These are phyloP conservation scores for Rubroshorea leprosula DNA, from an alignment of 345 rosid species.

Conservation along the genomic window DNA sequence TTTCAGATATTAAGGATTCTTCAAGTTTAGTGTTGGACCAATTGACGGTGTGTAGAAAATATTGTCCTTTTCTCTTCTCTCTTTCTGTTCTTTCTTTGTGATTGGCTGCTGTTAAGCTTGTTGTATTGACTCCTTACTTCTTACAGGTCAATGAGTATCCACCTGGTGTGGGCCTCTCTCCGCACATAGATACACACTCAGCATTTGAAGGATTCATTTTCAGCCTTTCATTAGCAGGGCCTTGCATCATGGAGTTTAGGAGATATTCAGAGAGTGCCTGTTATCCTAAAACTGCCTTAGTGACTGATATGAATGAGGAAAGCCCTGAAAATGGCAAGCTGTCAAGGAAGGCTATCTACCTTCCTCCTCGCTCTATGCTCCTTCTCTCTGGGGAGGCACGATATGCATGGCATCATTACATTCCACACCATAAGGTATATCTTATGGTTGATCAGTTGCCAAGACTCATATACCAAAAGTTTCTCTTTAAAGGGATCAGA, in stretches of 20 bases:
- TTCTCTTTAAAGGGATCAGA: background rate
- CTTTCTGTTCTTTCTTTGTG: conserved; percentile 5
- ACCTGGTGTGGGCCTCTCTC: conserved; percentile 93
- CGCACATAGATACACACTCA: conserved; percentile 96
- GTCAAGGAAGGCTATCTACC: conserved; percentile 59
- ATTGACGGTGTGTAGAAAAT: conserved; percentile 56
- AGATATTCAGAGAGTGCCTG: conserved; percentile 51
- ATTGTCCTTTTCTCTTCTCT: background rate
- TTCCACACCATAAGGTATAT: conserved; percentile 89
- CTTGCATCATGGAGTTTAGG: conserved; percentile 96
- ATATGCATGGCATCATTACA: conserved; percentile 95
- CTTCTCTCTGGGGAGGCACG: conserved; percentile 91
- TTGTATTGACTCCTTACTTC: background rate
- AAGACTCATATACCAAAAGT: background rate
- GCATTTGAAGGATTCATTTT: conserved; percentile 87
- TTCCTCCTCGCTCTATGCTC: conserved; percentile 93
- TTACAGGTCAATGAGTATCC: conserved; percentile 92
- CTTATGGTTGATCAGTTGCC: background rate
- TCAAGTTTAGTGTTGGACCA: conserved; percentile 57
- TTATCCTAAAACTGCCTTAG: conserved; percentile 30
- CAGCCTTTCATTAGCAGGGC: conserved; percentile 95
- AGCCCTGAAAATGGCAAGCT: conserved; percentile 24
- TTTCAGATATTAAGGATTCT: conserved; percentile 34
- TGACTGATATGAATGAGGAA: conserved; percentile 29
- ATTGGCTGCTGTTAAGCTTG: background rate